Evolutionary conservation across 2,329 filamentous ascomycete species (phyloP), one percentile per base, ranked within the genome.

Genomic region (Nothophoma quercina): DNA sequence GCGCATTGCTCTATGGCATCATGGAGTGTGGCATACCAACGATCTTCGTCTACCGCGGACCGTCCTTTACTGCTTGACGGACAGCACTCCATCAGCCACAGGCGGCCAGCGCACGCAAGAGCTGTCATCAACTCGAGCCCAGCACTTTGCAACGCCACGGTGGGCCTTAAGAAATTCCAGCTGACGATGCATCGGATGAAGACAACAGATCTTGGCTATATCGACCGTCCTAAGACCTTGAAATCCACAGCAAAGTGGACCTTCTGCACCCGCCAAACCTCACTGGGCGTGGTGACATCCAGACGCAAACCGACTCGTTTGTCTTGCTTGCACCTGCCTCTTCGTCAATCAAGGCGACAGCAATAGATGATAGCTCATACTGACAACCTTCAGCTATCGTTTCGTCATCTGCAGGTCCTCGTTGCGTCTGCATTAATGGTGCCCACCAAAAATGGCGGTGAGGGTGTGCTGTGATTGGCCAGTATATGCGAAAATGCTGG

Each of bases 401-500:
- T 45, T 43, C 66, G 65, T 66, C 64, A 68, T 65, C 55, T 58
- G 59, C 56, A 52, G 56, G 45, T 51, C 51, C 46, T 57, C 56
- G 54, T 54, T 62, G 47, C 49, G 60, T 68, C 68, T 67, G 64
- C 65, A 63, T 65, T 56, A 29, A 57, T 44, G 21, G 49, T 41
- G 30, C 59, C 59, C 48, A 60, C 55, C 43, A 50, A 58, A 69
- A 72, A 64, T 67, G 59, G 71, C 71, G 71, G 71, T 74, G 71
- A 59, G 62, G 53, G 57, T 62, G 43, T 22, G 23, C 47, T 58
- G 46, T 64, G 44, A 72, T 74, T 74, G 69, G 71, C 35, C 58
- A 41, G 43, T 44, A 55, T 51, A 51, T 49, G 22, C 36, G 15
- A 50, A 60, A 61, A 59, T 66, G 62, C 55, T 67, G 54, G 65